Base-by-base conservation (phyloP, 2,329 filamentous ascomycete genomes). In the Diaporthe amygdali region DNA sequence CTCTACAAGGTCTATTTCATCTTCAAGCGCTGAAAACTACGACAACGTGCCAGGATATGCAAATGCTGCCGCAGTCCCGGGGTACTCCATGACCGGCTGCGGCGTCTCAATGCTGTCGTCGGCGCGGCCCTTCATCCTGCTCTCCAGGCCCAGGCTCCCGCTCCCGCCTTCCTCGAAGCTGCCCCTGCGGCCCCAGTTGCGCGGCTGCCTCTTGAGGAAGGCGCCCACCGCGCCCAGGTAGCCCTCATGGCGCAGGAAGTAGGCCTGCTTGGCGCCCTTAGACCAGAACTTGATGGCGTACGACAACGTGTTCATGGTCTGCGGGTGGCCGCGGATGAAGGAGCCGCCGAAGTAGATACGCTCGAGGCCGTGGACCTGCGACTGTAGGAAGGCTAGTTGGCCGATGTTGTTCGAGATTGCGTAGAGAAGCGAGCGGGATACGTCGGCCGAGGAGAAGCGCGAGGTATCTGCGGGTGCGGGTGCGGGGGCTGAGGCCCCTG, bases 251-350 rank as follows among this genome's bases (percentile, higher is more conserved):
- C 96, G 89, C 72, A 99, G 81, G 81, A 99, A 99, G 81, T 97
- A 98, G 0, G 96, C 96, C 82, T 98, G 94, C 82, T 97, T 98
- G 78, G 91, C 88, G 51, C 95, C 96, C 79, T 96, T 94, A 75
- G 93, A 81, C 96, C 96, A 99, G 83, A 98, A 99, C 76, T 94
- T 94, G 83, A 99, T 98, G 79, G 96, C 96, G 79, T 97, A 99
- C 69, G 93, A 95, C 12, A 99, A 86, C 0, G 96, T 98, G 82
- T 98, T 97, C 90, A 99, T 99, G 15, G 96, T 99, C 83, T 98
- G 96, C 20, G 93, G 91, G 81, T 99, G 96, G 49, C 96, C 96
- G 51, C 96, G 92, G 79, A 99, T 98, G 80, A 98, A 99, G 8
- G 93, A 96, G 30, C 96, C 96, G 27, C 96, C 96, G 82, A 99